Evolutionary conservation across 768 basidiomycete genomes (phyloP).

Genomic region (Tricholomella constricta): DNA sequence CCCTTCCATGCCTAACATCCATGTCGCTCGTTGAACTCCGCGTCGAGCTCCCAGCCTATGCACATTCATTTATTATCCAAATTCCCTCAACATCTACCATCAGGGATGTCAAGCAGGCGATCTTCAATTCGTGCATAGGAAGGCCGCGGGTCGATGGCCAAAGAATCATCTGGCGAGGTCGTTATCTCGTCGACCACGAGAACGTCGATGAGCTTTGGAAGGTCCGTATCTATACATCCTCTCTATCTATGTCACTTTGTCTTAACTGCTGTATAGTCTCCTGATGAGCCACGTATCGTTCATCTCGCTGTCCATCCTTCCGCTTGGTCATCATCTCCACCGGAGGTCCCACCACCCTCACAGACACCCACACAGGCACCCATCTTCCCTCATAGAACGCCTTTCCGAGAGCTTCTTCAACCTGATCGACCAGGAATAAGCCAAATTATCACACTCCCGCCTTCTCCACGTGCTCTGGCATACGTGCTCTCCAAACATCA

Average conservation of each 20-base stretch:
- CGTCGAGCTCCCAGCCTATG: conserved; percentile 77
- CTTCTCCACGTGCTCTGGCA: conserved; percentile 24
- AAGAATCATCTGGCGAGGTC: conserved; percentile 75
- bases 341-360: conserved; percentile 29
- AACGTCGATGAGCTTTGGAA: conserved; percentile 70
- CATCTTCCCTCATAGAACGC: conserved; percentile 4
- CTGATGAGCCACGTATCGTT: conserved; percentile 59
- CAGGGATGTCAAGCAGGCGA: conserved; percentile 67
- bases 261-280: conserved; percentile 39
- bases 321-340: conserved; percentile 66
- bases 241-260: conserved; percentile 11
- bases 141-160: conserved; percentile 71
- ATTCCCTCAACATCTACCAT: conserved; percentile 53
- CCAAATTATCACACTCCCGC: not conserved
- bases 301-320: conserved; percentile 83
- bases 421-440: conserved; percentile 2
- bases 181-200: conserved; percentile 65
- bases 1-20: conserved; percentile 14
- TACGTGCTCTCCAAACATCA: conserved; percentile 46
- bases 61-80: conserved; percentile 62
- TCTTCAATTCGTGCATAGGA: conserved; percentile 60
- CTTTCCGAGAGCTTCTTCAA: conserved; percentile 6
- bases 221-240: conserved; percentile 38
- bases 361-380: not conserved
- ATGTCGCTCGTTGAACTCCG: conserved; percentile 54